Percentiles rank a stretch among this genome's conserved stretches.
These are phyloP conservation scores for Colletotrichum sp. DNA, from an alignment of 2,329 filamentous ascomycete genomes.

Conservation along the genomic window DNA sequence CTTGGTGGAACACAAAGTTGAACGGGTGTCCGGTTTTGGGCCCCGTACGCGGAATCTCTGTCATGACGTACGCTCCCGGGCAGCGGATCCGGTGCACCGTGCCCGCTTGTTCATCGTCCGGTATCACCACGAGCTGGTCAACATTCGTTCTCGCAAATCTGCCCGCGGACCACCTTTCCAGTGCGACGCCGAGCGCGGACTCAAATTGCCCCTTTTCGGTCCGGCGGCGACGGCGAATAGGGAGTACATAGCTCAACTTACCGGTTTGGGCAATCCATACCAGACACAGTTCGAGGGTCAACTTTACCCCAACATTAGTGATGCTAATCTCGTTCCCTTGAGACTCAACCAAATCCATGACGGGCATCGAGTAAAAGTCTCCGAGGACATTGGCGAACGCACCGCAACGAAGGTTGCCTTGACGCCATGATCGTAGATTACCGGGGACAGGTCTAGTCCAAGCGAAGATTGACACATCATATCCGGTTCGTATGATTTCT, in stretches of 20 bases:
- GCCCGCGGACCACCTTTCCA: accelerated
- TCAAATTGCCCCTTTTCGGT: too few relatives aligned
- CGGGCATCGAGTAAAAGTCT: accelerated
- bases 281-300: background rate
- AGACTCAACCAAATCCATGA: too few relatives aligned
- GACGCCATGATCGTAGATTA: too few relatives aligned
- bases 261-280: accelerated
- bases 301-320: accelerated
- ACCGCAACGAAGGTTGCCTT: too few relatives aligned
- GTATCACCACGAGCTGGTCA: background rate
- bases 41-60: too few relatives aligned
- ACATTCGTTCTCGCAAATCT: background rate
- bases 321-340: background rate
- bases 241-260: accelerated
- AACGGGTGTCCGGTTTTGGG: too few relatives aligned
- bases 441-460: too few relatives aligned
- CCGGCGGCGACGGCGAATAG: background rate
- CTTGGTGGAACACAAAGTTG: accelerated
- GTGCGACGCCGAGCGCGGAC: background rate
- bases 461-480: background rate
- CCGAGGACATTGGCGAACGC: accelerated
- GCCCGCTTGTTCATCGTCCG: accelerated
- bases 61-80: background rate
- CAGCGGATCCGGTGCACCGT: accelerated
- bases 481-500: background rate